These are phyloP conservation scores for Hanseniaspora lindneri DNA, from an alignment of 805 yeast genomes.

Conservation along the genomic window DNA sequence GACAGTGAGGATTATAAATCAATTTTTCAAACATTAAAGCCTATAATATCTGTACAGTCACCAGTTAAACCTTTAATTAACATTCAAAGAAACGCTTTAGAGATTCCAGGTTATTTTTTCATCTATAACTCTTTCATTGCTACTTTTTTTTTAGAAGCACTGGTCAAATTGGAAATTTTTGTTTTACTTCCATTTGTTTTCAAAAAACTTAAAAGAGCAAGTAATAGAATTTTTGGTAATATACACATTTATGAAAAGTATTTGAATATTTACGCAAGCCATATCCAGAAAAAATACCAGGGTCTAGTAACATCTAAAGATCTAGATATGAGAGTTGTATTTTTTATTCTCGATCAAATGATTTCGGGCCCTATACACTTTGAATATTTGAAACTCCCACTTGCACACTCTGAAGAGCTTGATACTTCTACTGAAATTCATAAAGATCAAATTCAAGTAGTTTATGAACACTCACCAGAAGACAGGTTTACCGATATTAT, in stretches of 20 bases:
- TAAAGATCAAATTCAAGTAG: background rate
- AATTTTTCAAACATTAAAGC: constrained; percentile 1
- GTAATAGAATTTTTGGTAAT: constrained; percentile 53
- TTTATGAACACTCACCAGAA: background rate
- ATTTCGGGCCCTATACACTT: background rate
- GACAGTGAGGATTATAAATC: background rate
- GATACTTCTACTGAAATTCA: too few species aligned
- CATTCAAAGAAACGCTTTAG: constrained; percentile 89
- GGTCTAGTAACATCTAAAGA: background rate
- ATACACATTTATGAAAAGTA: constrained; percentile 14
- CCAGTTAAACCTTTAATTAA: constrained; percentile 60
- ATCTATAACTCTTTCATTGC: constrained; percentile 63
- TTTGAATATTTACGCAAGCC: background rate
- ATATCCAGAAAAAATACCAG: background rate
- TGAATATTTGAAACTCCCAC: background rate
- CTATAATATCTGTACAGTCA: constrained; percentile 53
- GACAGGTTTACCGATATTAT: background rate
- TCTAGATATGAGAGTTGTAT: background rate
- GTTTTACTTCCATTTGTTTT: constrained; percentile 48
- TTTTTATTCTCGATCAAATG: background rate
- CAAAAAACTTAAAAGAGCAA: constrained; percentile 65
- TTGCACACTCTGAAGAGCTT: too few species aligned
- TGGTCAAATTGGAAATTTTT: constrained; percentile 44
- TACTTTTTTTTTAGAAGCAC: constrained; percentile 45
- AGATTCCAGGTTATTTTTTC: constrained; percentile 88